Base-by-base conservation (phyloP, 2,329 filamentous ascomycete genomes). In the Mycogone perniciosa region DNA sequence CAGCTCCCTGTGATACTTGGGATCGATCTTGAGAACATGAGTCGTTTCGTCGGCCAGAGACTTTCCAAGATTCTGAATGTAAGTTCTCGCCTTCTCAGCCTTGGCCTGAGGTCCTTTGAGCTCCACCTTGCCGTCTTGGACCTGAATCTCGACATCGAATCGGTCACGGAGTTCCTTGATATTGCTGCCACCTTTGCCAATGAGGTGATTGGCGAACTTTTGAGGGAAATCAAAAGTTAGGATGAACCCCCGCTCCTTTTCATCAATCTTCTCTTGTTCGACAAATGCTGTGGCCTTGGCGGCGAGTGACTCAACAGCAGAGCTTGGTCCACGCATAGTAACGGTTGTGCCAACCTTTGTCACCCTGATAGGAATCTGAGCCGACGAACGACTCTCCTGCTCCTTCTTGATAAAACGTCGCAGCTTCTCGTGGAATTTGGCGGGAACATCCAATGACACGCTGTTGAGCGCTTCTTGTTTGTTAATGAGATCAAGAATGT, bases 61-160 rank as follows among this genome's bases (percentile, higher is more conserved):
- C 67, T 87, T 89, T 38, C 81, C 85, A 57, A 96, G 74, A 37
- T 83, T 79, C 56, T 84, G 75, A 59, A 99, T 96, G 63, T 96
- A 84, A 37, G 84, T 74, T 68, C 88, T 93, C 57, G 89, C 89
- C 45, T 84, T 82, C 67, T 96, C 90, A 1, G 91, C 89, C 77
- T 97, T 97, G 46, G 89, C 89, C 72, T 95, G 89, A 45, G 93
- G 92, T 29, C 95, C 93, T 76, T 95, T 96, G 60, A 99, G 82
- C 69, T 96, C 89, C 45, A 97, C 89, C 71, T 91, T 91, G 58
- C 93, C 93, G 61, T 96, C 89, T 59, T 95, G 85, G 37, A 97
- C 86, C 70, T 96, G 90, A 56, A 99, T 85, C 52, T 85, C 82
- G 5, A 86, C 83, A 53, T 85, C 81, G 53, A 84, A 85, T 56